Percentiles rank a stretch among this genome's conserved stretches.
phyloP scores from a whole-genome alignment of 805 yeast species.

The Candida silvicultrix region DNA sequence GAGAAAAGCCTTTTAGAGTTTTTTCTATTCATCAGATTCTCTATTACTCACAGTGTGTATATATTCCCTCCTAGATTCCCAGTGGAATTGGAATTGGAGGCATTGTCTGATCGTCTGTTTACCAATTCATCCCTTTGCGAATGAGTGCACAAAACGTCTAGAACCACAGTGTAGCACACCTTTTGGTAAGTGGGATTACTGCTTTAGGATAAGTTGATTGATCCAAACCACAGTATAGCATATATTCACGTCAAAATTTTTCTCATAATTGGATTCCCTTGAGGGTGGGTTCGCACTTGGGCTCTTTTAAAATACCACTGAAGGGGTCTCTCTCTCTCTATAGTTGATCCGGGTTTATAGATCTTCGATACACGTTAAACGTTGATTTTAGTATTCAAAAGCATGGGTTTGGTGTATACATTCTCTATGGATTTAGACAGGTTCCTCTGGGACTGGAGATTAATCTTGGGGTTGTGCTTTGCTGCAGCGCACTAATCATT shows the following conservation, averaged over 20 bases:
- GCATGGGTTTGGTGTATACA: no score
- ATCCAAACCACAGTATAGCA: background rate
- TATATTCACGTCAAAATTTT: background rate
- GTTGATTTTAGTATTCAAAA: no score
- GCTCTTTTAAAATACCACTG: no score
- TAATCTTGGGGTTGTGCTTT: no score
- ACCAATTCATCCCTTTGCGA: background rate
- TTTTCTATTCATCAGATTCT: no score
- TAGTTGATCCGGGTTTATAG: background rate
- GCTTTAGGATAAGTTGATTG: background rate
- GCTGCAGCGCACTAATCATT: no score
- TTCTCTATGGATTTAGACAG: no score
- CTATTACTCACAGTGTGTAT: no score
- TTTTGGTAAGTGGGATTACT: background rate
- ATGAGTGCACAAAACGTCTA: background rate
- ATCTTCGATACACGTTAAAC: background rate
- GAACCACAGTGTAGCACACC: background rate
- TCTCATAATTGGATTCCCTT: no score
- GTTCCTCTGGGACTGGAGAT: no score
- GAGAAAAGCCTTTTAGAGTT: no score
- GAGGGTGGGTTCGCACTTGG: no score
- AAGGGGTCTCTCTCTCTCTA: background rate
- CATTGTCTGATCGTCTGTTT: background rate
- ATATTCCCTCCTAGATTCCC: background rate
- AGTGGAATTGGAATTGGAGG: background rate